phyloP scores from a whole-genome alignment of 1,284 basidiomycete genomes.

The Cryptococcus sp. region DNA sequence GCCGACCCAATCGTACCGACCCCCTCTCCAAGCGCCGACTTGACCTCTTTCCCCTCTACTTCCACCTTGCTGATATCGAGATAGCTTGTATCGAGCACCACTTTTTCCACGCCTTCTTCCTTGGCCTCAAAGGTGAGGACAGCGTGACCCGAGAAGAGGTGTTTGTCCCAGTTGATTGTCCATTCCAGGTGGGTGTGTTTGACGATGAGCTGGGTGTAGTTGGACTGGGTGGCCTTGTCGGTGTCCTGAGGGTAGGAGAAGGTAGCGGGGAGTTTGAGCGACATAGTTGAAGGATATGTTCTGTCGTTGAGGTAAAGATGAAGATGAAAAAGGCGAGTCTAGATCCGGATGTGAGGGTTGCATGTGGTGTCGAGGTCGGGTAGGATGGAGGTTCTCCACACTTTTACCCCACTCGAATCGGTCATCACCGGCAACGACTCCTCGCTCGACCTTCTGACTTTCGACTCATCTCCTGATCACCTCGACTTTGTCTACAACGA shows the following conservation, averaged over 20 bases:
- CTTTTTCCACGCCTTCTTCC: constrained; percentile 56
- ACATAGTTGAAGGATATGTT: background rate
- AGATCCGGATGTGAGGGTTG: background rate
- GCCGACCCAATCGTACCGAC: constrained; percentile 46
- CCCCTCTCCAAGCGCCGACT: constrained; percentile 52
- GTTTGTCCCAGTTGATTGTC: constrained; percentile 68
- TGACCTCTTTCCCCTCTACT: constrained; percentile 54
- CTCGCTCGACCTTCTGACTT: too few species aligned
- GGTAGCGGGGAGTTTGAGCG: background rate
- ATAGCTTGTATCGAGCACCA: constrained; percentile 74
- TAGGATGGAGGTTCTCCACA: background rate
- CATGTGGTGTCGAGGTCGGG: constrained; percentile 1
- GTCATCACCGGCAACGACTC: too few species aligned
- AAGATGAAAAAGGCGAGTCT: background rate
- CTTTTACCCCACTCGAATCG: too few species aligned
- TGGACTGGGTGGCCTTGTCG: constrained; percentile 73
- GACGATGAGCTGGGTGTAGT: constrained; percentile 65
- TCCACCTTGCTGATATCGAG: constrained; percentile 60
- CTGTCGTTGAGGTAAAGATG: background rate
- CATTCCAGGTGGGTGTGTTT: constrained; percentile 72
- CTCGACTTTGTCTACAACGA: too few species aligned
- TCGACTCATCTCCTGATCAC: too few species aligned
- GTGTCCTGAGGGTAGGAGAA: constrained; percentile 20
- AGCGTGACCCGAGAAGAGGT: constrained; percentile 67
- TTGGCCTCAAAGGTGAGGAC: constrained; percentile 51